A percentile compares a stretch with the other conserved stretches of the same genome.
Conservation (phyloP, 768 basidiomycete genomes). For the Leccinum aurantiacum region DNA sequence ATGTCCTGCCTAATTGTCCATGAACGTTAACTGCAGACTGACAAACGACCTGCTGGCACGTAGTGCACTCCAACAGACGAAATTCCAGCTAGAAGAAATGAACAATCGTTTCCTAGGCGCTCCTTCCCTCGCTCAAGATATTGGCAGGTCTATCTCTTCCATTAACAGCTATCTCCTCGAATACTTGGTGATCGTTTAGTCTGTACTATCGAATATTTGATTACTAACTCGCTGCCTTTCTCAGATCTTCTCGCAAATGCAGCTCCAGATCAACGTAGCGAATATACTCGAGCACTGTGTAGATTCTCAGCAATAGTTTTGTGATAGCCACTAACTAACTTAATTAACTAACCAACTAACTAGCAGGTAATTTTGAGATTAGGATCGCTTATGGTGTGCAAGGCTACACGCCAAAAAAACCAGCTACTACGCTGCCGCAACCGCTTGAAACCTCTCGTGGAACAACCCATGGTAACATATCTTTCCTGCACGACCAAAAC, state of each 20-base stretch:
- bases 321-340: no score
- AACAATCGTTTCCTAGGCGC: neutral
- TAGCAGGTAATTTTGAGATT: no score
- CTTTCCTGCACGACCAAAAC: no score
- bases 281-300: neutral
- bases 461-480: no score
- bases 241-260: neutral
- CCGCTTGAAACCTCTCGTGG: no score
- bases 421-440: no score
- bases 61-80: neutral
- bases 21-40: no score
- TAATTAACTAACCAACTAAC: no score
- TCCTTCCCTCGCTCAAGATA: constrained; percentile 4
- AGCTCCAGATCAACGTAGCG: neutral
- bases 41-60: neutral
- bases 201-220: neutral
- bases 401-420: no score
- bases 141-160: neutral
- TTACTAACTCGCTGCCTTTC: neutral
- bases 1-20: neutral
- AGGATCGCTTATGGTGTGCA: no score
- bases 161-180: neutral
- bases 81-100: neutral
- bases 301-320: no score
- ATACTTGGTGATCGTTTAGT: constrained; percentile 1